Conservation (phyloP, 129 eudicot species). For the Apium graveolens region DNA sequence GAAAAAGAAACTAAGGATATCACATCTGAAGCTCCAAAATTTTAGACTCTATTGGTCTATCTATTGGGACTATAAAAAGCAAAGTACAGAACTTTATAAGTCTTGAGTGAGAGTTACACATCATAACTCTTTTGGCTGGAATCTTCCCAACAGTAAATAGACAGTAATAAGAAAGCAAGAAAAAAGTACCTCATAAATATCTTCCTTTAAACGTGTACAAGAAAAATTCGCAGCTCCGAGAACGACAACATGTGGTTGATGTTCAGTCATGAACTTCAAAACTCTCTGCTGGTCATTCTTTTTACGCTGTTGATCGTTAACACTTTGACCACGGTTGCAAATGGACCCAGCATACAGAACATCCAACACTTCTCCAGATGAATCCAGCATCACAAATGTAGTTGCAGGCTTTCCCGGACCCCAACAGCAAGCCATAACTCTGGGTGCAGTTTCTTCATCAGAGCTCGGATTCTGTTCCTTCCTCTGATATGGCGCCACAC, state of each 20-base stretch:
- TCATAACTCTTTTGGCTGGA: neutral
- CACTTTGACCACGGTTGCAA: constrained; percentile 57
- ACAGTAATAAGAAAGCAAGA: neutral
- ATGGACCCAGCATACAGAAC: constrained; percentile 67
- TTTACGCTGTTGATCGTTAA: constrained; percentile 71
- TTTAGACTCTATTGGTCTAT: neutral
- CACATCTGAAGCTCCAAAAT: neutral
- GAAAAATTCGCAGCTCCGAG: constrained; percentile 82
- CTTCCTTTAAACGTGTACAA: constrained; percentile 64
- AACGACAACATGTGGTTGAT: constrained; percentile 79
- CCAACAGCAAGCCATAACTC: constrained; percentile 99
- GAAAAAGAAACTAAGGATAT: neutral
- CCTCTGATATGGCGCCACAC: constrained; percentile 69
- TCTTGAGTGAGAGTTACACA: neutral
- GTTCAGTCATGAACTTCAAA: constrained; percentile 77
- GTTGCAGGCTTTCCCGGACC: constrained; percentile 96
- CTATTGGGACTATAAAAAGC: neutral
- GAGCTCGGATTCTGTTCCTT: constrained; percentile 46
- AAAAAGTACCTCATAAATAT: constrained; percentile 64
- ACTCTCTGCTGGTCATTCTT: constrained; percentile 81
- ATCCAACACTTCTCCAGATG: constrained; percentile 81
- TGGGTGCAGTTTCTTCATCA: constrained; percentile 82
- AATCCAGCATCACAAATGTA: constrained; percentile 96
- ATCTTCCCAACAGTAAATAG: neutral
- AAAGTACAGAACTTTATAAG: neutral